Evolutionary conservation across 2,329 filamentous ascomycete species (phyloP), one percentile per base, ranked within the genome.

Genomic region (Colletotrichum sp.): DNA sequence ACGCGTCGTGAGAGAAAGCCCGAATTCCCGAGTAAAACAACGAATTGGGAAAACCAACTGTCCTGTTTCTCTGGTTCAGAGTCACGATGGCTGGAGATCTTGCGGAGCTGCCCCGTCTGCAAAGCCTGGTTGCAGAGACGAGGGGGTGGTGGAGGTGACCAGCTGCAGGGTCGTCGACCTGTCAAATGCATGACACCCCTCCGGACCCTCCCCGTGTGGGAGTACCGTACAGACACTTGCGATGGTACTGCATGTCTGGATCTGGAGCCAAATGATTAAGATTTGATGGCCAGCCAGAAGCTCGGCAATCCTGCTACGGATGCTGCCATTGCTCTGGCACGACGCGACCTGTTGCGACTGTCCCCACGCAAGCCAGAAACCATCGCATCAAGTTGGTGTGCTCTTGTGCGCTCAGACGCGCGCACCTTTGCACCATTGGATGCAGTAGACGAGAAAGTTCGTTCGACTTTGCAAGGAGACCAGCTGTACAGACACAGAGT

Each of bases 341-440:
- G 67, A 74, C 44, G 28, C 30, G 59, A 64, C 39, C 59, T 49
- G 28, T 24, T 72, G 69, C 57, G 59, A 67, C 52, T 34, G 62
- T 72, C 68, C 26, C 68, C 68, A 55, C 72, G 28, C 59, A 71
- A 21, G 60, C 52, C 59, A 67, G 34, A 34, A 49, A 63, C 52
- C 52, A 18, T 72, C 73, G 62, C 73, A 75, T 75, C 24, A 63
- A 64, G 55, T 52, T 67, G 30, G 72, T 57, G 69, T 26, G 18
- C 62, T 63, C 69, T 63, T 68, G 69, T 72, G 69, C 69, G 49
- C 39, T 68, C 44, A 67, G 69, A 64, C 63, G 57, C 12, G 55
- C 68, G 24, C 55, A 49, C 44, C n/a, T 21, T n/a, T 49, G 44
- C 10, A n/a, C n/a, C 44, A 49, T 49, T 49, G 44, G 44, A 49